Evolutionary conservation across 2,329 filamentous ascomycete genomes (phyloP), one percentile per base, ranked within the genome.

Genomic region (Sordariomycetes sp.): DNA sequence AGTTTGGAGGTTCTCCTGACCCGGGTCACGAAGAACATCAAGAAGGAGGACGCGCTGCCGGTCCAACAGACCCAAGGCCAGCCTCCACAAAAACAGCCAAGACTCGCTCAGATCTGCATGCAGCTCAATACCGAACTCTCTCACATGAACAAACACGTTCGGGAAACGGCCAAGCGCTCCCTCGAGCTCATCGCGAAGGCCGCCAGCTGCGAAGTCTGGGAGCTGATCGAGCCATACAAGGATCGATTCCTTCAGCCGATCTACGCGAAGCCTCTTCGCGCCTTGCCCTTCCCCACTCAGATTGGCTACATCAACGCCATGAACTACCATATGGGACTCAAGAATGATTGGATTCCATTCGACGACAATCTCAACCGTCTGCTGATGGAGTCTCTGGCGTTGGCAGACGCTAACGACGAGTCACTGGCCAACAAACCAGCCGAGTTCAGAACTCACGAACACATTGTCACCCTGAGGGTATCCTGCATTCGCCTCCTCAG

Each of bases 261-360:
- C 31, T 98, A 92, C 63, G 85, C 86, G 45, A 99, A 99, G 55
- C 92, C 92, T 11, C 61, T 99, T 15, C 76, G 92, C 40, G 93
- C 92, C 1, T 65, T 99, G 40, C 92, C 92, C 0, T 98, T 98
- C 51, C 73, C 86, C 5, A 90, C 86, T 3, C 93, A 98, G 61
- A 98, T 98, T 45, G 93, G 92, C 4, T 96, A 94, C 51, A 95
- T 99, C 46, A 93, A 98, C 54, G 92, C 92, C 1, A 87, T 98
- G 51, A 94, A 86, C 0, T 98, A 93, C 57, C 93, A 93, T 51
- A 75, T 99, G 63, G 81, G 82, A 37, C 69, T 98, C 32, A 90
- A 93, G 54, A 79, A 82, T 32, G 83, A 92, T 43, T 90, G 95
- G 49, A 78, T 98, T 18, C 77, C 81, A 7, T 94, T 96, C 54